Conservation (phyloP, 768 basidiomycete genomes). For the Trametes villosa region DNA sequence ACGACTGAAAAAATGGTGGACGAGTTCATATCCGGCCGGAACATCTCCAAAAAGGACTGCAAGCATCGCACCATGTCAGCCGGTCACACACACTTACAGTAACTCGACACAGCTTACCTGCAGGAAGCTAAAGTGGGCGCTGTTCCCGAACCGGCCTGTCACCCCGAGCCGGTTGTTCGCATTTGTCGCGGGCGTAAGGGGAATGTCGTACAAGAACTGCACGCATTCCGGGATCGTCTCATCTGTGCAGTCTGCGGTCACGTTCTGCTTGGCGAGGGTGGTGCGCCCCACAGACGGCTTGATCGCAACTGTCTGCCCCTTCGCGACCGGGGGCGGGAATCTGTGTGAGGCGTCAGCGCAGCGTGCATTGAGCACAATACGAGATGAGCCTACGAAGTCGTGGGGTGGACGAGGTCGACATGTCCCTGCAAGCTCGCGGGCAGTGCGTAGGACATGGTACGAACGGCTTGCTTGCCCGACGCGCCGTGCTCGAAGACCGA, state of each 20-base stretch:
- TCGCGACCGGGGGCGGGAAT: neutral
- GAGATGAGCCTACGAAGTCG: slow-evolving; percentile 25
- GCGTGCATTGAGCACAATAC: no score
- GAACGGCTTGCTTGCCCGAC: slow-evolving; percentile 34
- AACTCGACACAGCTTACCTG: slow-evolving; percentile 36
- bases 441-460: slow-evolving; percentile 43
- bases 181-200: slow-evolving; percentile 33
- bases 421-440: slow-evolving; percentile 36
- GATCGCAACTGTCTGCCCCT: neutral
- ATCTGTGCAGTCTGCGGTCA: slow-evolving; percentile 24
- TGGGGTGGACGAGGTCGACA: slow-evolving; percentile 39
- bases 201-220: slow-evolving; percentile 39
- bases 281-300: neutral
- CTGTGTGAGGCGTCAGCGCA: neutral
- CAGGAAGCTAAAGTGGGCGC: slow-evolving; percentile 28
- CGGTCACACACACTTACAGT: slow-evolving; percentile 33
- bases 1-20: slow-evolving; percentile 30
- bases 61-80: slow-evolving; percentile 41
- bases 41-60: slow-evolving; percentile 32
- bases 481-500: slow-evolving; percentile 35
- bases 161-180: slow-evolving; percentile 32
- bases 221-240: slow-evolving; percentile 32
- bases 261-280: neutral
- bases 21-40: slow-evolving; percentile 31
- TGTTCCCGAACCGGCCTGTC: slow-evolving; percentile 34